Conservation (phyloP, 257 asterid genomes). For the Nicotiana noctiflora region DNA sequence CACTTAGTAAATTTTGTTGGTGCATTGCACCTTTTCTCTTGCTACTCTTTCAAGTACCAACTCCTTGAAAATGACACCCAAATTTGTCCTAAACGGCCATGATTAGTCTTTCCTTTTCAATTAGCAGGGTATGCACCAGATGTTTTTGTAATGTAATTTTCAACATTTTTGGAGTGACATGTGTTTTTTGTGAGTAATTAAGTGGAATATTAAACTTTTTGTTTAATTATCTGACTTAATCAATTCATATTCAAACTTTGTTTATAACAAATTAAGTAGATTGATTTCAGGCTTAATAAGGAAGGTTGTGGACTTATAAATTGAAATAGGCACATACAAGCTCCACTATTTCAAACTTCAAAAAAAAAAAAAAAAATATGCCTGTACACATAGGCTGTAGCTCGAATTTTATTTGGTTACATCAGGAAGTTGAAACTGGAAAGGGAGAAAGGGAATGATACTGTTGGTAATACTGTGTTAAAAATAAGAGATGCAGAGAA, state of each 20-base stretch:
- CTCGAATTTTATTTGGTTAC: neutral
- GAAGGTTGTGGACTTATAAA: too few relatives aligned
- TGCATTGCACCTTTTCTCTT: neutral
- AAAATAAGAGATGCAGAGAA: too few relatives aligned
- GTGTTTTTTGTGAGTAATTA: neutral
- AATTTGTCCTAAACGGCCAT: conserved; percentile 34
- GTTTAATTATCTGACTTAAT: neutral
- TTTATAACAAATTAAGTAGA: neutral
- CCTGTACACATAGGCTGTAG: too few relatives aligned
- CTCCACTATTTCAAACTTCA: too few relatives aligned
- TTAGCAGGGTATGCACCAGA: neutral
- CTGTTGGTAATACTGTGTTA: too few relatives aligned
- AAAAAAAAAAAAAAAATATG: too few relatives aligned
- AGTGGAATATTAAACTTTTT: neutral
- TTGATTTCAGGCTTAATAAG: neutral
- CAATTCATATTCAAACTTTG: neutral
- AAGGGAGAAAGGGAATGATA: too few relatives aligned
- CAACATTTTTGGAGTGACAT: neutral
- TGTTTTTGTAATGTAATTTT: neutral
- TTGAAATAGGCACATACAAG: too few relatives aligned
- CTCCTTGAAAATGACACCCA: conserved; percentile 19
- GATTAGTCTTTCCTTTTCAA: conserved; percentile 10
- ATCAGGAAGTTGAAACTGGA: neutral
- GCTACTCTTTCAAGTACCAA: neutral
- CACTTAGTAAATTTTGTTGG: neutral